Base-by-base conservation (phyloP, 2,329 filamentous ascomycete species). In the Lasiodiplodia sp. region DNA sequence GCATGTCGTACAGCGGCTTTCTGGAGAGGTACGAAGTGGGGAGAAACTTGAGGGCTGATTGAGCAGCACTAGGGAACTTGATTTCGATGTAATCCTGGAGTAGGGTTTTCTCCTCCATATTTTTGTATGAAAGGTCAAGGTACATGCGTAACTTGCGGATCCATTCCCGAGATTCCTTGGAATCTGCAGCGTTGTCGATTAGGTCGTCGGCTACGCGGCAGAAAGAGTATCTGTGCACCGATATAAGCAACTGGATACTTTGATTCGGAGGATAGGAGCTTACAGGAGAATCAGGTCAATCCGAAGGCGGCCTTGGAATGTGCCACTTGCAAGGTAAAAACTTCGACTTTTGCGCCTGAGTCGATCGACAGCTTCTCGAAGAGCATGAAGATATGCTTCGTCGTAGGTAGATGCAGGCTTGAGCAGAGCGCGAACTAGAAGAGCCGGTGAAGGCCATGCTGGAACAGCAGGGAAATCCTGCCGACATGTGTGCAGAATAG, bases 121-220 rank as follows among this genome's bases (percentile, higher is more conserved):
- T 71, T 58, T 71, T 69, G 58, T 89, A 90, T 0, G 81, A 81
- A 6, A 88, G 75, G 66, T 88, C 82, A 8, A 92, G 81, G 71
- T 87, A 91, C 3, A 79, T 76, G 28, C 83, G 83, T 23, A 92
- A 81, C 73, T 87, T 89, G 18, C 79, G 75, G 56, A 92, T 87
- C 86, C 89, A 91, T 10, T 79, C 72, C 31, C 79, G 78, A 6
- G 89, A 88, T 72, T 90, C 87, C 0, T 80, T 74, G 0, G 81
- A 75, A 1, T 82, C 83, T 1, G 79, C 72, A 0, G 91, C 87
- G 69, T 92, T 86, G 72, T 93, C 91, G 10, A 93, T 86, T 4
- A 93, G 81, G 73, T 93, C 91, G 75, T 93, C 91, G 1, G 90
- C 90, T 11, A 92, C 87, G 12, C 91, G 85, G 72, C 91, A 93